phyloP scores from a whole-genome alignment of 2,329 filamentous ascomycete genomes.

The Diaporthe citriasiana region DNA sequence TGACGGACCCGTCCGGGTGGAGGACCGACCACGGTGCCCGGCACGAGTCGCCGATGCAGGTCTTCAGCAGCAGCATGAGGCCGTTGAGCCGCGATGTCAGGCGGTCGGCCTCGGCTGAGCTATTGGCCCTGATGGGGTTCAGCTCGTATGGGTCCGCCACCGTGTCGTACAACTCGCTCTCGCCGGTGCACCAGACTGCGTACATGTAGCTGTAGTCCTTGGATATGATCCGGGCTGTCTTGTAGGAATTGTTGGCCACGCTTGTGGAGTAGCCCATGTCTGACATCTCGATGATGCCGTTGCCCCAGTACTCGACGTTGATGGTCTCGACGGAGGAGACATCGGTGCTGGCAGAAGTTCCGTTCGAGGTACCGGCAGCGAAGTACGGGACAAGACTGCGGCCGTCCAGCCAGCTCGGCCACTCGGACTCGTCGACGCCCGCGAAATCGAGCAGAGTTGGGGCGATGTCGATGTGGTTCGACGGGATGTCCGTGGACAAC shows the following conservation, averaged over 20 bases:
- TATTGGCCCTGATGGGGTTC: constrained; percentile 56
- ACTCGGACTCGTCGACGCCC: constrained; percentile 51
- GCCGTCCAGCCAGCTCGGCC: constrained; percentile 42
- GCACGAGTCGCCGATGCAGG: constrained; percentile 68
- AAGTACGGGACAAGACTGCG: constrained; percentile 61
- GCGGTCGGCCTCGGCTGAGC: constrained; percentile 53
- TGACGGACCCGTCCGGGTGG: constrained; percentile 67
- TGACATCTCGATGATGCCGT: constrained; percentile 57
- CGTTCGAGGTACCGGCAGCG: constrained; percentile 66
- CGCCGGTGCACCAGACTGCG: constrained; percentile 77
- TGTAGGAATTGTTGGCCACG: constrained; percentile 69
- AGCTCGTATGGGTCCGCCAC: constrained; percentile 68
- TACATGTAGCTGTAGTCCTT: constrained; percentile 73
- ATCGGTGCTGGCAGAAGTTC: constrained; percentile 45
- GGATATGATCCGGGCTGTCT: constrained; percentile 68
- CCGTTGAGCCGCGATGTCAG: constrained; percentile 68
- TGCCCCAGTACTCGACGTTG: constrained; percentile 71
- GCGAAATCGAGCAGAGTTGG: constrained; percentile 69
- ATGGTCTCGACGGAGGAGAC: constrained; percentile 65
- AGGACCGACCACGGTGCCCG: constrained; percentile 70
- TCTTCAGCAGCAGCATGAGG: constrained; percentile 72
- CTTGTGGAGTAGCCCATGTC: constrained; percentile 47
- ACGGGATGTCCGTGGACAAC: constrained; percentile 60
- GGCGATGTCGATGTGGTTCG: constrained; percentile 74
- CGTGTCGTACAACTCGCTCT: constrained; percentile 76